A percentile compares a stretch with the other conserved stretches of the same genome.
These are phyloP conservation scores for Entomortierella lignicola DNA, from an alignment of 192 early-diverging fungal species.

Conservation along the genomic window DNA sequence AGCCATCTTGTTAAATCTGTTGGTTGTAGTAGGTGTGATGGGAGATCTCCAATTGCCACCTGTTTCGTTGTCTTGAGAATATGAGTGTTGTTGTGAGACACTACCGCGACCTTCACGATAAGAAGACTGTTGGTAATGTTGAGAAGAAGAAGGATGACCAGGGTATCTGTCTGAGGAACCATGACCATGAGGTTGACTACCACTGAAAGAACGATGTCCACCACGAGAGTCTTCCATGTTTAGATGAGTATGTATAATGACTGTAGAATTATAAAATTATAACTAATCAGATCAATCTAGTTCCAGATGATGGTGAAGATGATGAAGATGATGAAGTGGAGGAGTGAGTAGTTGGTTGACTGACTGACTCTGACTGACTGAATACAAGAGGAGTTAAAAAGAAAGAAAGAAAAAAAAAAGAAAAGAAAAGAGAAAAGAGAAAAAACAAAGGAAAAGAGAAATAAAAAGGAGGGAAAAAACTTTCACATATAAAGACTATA, in stretches of 20 bases:
- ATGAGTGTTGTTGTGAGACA: constrained; percentile 5
- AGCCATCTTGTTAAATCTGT: constrained; percentile 49
- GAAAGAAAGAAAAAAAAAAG: constrained; percentile 4
- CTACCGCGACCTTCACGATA: constrained; percentile 21
- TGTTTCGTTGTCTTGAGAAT: constrained; percentile 23
- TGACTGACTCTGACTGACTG: no score
- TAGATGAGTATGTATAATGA: not conserved
- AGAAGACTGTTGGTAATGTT: constrained; percentile 22
- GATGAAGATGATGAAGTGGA: not conserved
- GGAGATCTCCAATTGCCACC: constrained; percentile 41
- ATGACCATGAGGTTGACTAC: constrained; percentile 5
- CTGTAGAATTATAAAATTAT: no score
- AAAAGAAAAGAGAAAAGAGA: not conserved
- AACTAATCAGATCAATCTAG: no score
- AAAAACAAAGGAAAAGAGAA: not conserved
- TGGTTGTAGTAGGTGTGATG: constrained; percentile 47
- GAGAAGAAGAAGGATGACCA: constrained; percentile 23
- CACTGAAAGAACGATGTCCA: constrained; percentile 13
- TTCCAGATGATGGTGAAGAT: constrained; percentile 4
- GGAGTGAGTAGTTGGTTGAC: not conserved
- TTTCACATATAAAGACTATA: not conserved
- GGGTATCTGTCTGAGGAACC: constrained; percentile 21
- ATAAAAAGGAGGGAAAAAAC: constrained; percentile 1
- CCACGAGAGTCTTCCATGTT: constrained; percentile 39
- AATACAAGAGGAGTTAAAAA: not conserved